Percentiles rank a stretch among this genome's conserved stretches.
Conservation (phyloP, 2,329 filamentous ascomycete genomes). For the Elsinoe batatas region DNA sequence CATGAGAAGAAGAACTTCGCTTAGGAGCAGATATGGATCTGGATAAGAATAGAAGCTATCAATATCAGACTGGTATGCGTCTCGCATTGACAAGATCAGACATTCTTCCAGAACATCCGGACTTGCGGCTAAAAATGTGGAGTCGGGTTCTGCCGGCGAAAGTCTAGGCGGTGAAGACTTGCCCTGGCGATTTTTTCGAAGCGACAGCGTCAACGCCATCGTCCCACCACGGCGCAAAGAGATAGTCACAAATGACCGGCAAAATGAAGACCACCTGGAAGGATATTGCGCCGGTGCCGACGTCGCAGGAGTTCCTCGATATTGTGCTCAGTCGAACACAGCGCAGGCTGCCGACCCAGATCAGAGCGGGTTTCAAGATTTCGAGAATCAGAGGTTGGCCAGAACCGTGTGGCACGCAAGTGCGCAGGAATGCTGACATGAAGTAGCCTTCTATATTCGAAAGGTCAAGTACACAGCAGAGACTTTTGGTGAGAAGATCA, state of each 20-base stretch:
- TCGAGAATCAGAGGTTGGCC: constrained; percentile 63
- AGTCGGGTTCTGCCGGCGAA: too few relatives aligned
- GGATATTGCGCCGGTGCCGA: constrained; percentile 50
- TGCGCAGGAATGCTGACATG: constrained; percentile 16
- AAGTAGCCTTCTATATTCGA: constrained; percentile 76
- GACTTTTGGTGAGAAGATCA: constrained; percentile 90
- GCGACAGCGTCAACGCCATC: background rate
- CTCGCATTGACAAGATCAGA: background rate
- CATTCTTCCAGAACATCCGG: background rate
- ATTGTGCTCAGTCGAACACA: constrained; percentile 93
- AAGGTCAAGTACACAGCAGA: constrained; percentile 98
- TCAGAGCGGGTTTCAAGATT: constrained; percentile 92
- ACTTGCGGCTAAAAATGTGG: background rate
- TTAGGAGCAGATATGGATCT: background rate
- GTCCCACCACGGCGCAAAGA: background rate
- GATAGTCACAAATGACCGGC: constrained; percentile 15
- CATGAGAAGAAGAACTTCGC: constrained; percentile 35
- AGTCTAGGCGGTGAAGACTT: too few relatives aligned
- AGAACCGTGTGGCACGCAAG: constrained; percentile 2
- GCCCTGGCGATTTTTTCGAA: background rate
- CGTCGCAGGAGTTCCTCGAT: constrained; percentile 90
- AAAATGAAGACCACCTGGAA: constrained; percentile 52
- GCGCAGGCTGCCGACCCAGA: constrained; percentile 86
- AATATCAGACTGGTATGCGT: constrained; percentile 1
- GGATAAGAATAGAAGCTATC: background rate